Evolutionary conservation across 2,329 filamentous ascomycete genomes (phyloP), one percentile per base, ranked within the genome.

Genomic region (Aspergillus sp.): DNA sequence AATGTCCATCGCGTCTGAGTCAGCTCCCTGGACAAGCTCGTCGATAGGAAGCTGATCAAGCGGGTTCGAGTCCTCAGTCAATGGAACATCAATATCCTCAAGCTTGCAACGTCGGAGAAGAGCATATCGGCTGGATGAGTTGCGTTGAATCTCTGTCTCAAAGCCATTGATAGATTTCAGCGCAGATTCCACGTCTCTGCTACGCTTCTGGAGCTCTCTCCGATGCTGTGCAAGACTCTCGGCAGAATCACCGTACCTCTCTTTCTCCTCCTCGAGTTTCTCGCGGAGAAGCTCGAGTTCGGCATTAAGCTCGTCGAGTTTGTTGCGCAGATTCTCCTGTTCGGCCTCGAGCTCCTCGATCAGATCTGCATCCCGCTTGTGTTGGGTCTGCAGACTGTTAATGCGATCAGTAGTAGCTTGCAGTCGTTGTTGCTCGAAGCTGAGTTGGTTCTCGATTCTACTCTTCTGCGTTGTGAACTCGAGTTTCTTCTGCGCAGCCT

Each of bases 1-100:
- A 18, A 98, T 80, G 63, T 98, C 93, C 93, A 98, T 97, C 3
- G 89, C 89, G 69, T 97, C 92, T 1, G 88, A 85, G 68, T 96
- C 91, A 55, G 85, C 73, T 49, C 74, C 84, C 57, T 88, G 87
- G 43, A 91, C 79, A 42, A 96, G 78, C 60, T 96, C 92, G 69
- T 96, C 91, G 66, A 96, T 91, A 3, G 95, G 95, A 51, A 99
- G 81, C 62, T 88, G 85, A 66, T 96, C 91, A 22, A 99, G 81
- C 6, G 80, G 78, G 34, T 79, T 80, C 2, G 91, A 96, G 22
- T 87, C 88, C 56, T 86, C 79, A 2, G 82, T 78, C 20, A 99
- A 81, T 2, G 95, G 95, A 57, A 99, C 83, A 61, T 89, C 86
- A 64, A 98, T 90, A 69, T 97, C 93, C 71, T 98, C 93, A 47